Conservation (phyloP, 257 asterid genomes). For the Penstemon barbatus region DNA sequence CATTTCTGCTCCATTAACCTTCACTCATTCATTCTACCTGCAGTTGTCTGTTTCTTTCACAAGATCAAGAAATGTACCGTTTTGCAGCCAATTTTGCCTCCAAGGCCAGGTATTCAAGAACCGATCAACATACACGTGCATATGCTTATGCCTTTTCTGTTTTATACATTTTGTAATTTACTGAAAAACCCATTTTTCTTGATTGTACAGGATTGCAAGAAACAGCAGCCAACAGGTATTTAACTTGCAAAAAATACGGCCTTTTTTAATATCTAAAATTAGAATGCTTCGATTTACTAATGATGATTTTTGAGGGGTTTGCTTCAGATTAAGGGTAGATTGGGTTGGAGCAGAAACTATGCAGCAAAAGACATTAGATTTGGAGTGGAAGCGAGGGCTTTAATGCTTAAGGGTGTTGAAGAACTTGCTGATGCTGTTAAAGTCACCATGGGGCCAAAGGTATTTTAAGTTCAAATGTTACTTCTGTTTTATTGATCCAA, state of each 20-base stretch:
- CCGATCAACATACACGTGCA: neutral
- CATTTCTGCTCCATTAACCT: neutral
- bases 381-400: constrained; percentile 87
- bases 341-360: constrained; percentile 73
- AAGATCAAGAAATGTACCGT: constrained; percentile 55
- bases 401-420: constrained; percentile 94
- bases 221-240: constrained; percentile 64
- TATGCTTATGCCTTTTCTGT: neutral
- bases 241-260: neutral
- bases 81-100: constrained; percentile 85
- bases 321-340: constrained; percentile 58
- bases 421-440: constrained; percentile 92
- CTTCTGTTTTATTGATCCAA: neutral
- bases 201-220: constrained; percentile 53
- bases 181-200: constrained; percentile 15
- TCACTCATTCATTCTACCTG: neutral
- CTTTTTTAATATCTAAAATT: neutral
- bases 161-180: constrained; percentile 10
- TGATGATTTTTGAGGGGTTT: constrained; percentile 27
- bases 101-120: constrained; percentile 48
- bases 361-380: constrained; percentile 90
- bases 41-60: constrained; percentile 11
- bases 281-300: neutral
- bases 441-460: constrained; percentile 99
- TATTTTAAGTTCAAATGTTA: constrained; percentile 15